Percentiles rank a stretch among this genome's conserved stretches.
Conservation (phyloP, 2,329 filamentous ascomycete genomes). For the Drechslerella coelobrocha region DNA sequence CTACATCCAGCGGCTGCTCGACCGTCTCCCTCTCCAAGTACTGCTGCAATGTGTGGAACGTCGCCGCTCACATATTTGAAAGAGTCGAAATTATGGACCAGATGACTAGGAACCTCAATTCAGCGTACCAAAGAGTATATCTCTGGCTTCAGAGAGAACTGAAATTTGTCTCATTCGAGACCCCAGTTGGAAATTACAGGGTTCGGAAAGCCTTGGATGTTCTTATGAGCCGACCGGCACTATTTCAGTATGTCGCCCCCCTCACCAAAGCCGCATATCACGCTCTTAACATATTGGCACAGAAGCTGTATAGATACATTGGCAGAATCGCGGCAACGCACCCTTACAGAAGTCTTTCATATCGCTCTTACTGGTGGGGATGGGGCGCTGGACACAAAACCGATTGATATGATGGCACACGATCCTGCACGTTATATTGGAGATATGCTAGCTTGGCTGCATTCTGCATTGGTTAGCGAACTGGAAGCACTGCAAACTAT, state of each 20-base stretch:
- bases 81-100: slow-evolving; percentile 91
- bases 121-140: slow-evolving; percentile 93
- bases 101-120: slow-evolving; percentile 82
- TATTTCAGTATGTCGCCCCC: slow-evolving; percentile 71
- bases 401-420: slow-evolving; percentile 91
- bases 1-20: slow-evolving; percentile 18
- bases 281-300: slow-evolving; percentile 8
- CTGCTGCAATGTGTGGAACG: no score
- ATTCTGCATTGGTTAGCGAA: slow-evolving; percentile 92
- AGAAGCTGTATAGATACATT: slow-evolving; percentile 87
- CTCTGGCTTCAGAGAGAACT: slow-evolving; percentile 95
- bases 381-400: slow-evolving; percentile 69
- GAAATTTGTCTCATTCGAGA: slow-evolving; percentile 88
- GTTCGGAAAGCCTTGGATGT: slow-evolving; percentile 85
- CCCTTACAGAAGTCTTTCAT: slow-evolving; percentile 87
- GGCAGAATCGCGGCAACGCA: slow-evolving; percentile 83
- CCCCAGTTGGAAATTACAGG: slow-evolving; percentile 84
- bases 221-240: slow-evolving; percentile 82
- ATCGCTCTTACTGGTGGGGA: slow-evolving; percentile 79
- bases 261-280: not conserved
- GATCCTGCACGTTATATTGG: slow-evolving; percentile 90
- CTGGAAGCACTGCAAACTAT: slow-evolving; percentile 88
- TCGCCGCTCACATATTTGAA: slow-evolving; percentile 57
- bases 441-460: slow-evolving; percentile 97
- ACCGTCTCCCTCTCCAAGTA: no score